Evolutionary conservation across 257 asterid genomes (phyloP).

Genomic region (Fraxinus cuspidata): DNA sequence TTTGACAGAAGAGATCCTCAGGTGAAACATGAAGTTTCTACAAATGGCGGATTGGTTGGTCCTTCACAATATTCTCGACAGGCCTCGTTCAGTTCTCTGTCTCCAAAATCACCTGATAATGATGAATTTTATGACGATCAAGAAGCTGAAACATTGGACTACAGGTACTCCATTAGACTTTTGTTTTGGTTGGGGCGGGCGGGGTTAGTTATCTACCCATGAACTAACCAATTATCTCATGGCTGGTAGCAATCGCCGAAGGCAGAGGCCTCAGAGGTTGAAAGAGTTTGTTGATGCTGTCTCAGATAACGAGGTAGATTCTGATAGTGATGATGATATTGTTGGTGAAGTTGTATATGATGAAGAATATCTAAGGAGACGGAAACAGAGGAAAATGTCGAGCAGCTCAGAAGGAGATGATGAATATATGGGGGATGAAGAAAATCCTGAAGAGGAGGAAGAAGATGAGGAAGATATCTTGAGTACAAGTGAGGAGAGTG

Average conservation of each 20-base stretch:
- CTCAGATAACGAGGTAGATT: conserved; percentile 75
- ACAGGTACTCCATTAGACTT: conserved; percentile 48
- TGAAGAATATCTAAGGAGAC: conserved; percentile 73
- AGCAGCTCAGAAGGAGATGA: conserved; percentile 96
- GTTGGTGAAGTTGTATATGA: conserved; percentile 96
- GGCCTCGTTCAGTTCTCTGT: conserved; percentile 41
- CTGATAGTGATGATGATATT: conserved; percentile 87
- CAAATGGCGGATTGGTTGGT: conserved; percentile 66
- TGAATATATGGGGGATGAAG: conserved; percentile 77
- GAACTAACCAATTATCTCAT: conserved; percentile 19
- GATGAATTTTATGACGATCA: conserved; percentile 60
- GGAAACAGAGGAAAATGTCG: conserved; percentile 60
- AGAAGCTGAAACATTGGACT: conserved; percentile 54
- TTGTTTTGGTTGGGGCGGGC: background rate
- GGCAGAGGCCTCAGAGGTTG: conserved; percentile 83
- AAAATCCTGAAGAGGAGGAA: conserved; percentile 77
- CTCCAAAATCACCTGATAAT: conserved; percentile 62
- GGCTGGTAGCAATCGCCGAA: conserved; percentile 59
- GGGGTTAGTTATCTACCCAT: conserved; percentile 13
- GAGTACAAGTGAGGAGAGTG: conserved; percentile 72
- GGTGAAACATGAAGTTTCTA: conserved; percentile 49
- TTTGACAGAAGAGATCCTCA: conserved; percentile 53
- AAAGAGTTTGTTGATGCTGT: conserved; percentile 69
- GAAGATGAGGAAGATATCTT: conserved; percentile 57
- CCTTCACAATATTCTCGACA: conserved; percentile 62